Percentiles rank a stretch among this genome's conserved stretches.
These are phyloP conservation scores for Thymus quinquecostatus DNA, from an alignment of 257 asterid species.

Conservation along the genomic window DNA sequence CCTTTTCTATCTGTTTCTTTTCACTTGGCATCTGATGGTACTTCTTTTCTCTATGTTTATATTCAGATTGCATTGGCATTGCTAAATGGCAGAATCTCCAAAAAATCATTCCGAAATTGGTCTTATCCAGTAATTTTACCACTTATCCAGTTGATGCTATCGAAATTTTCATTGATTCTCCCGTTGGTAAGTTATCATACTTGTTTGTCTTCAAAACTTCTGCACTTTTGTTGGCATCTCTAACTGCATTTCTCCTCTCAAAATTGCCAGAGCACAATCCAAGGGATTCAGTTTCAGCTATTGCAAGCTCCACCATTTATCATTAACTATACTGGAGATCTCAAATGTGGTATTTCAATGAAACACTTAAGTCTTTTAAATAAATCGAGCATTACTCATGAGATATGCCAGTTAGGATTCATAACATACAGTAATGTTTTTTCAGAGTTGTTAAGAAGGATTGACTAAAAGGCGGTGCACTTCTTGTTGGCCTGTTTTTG, in stretches of 20 bases:
- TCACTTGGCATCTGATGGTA: conserved; percentile 6
- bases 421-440: background rate
- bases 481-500: background rate
- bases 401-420: background rate
- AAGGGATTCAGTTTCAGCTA: conserved; percentile 84
- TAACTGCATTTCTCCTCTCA: conserved; percentile 31
- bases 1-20: background rate
- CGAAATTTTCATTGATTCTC: conserved; percentile 78
- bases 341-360: conserved; percentile 67
- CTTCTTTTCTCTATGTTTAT: conserved; percentile 6
- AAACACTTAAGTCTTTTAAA: background rate
- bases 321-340: conserved; percentile 83
- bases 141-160: conserved; percentile 69
- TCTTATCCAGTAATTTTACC: conserved; percentile 62
- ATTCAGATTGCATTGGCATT: conserved; percentile 70
- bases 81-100: conserved; percentile 86
- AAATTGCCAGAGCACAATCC: conserved; percentile 62
- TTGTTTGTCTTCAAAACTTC: conserved; percentile 26
- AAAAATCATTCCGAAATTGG: conserved; percentile 70
- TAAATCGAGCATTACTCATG: conserved; percentile 2
- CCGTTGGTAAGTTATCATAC: conserved; percentile 68
- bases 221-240: conserved; percentile 27
- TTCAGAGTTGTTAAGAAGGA: background rate
- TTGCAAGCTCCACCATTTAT: conserved; percentile 80
- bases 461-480: conserved; percentile 3